Percentiles rank a stretch among this genome's conserved stretches.
phyloP scores from a whole-genome alignment of 305 asterid genomes.

The Fraxinus nigra region DNA sequence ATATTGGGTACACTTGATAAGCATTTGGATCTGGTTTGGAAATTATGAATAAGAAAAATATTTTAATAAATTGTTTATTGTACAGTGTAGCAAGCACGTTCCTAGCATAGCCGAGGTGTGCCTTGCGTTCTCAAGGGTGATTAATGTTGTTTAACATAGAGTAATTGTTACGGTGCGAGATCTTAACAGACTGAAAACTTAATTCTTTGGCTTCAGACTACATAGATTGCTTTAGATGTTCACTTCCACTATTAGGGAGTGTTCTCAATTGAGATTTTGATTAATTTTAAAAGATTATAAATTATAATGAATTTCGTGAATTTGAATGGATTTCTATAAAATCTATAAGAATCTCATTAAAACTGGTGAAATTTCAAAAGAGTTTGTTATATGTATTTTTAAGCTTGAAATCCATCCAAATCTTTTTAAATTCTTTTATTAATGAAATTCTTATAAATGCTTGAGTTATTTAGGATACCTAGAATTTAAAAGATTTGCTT shows the following conservation, averaged over 20 bases:
- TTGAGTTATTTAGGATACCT: too few relatives aligned
- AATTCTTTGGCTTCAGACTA: background rate
- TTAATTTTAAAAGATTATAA: too few relatives aligned
- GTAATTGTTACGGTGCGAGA: background rate
- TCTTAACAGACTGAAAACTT: background rate
- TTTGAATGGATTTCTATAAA: too few relatives aligned
- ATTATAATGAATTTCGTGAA: too few relatives aligned
- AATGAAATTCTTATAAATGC: too few relatives aligned
- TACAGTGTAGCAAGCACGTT: background rate
- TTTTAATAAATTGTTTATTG: background rate
- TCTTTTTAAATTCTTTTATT: too few relatives aligned
- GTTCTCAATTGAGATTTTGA: too few relatives aligned
- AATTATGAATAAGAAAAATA: background rate
- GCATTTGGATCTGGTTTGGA: background rate
- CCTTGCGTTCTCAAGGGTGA: background rate
- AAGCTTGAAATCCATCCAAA: too few relatives aligned
- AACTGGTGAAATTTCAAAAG: too few relatives aligned
- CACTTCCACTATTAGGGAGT: background rate
- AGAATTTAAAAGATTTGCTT: too few relatives aligned
- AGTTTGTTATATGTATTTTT: too few relatives aligned
- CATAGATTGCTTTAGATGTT: background rate
- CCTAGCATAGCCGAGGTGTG: background rate
- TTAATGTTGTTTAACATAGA: background rate
- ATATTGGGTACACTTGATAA: background rate
- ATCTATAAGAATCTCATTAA: too few relatives aligned